phyloP scores from a whole-genome alignment of 1,284 basidiomycete species.

The Hemileia vastatrix region DNA sequence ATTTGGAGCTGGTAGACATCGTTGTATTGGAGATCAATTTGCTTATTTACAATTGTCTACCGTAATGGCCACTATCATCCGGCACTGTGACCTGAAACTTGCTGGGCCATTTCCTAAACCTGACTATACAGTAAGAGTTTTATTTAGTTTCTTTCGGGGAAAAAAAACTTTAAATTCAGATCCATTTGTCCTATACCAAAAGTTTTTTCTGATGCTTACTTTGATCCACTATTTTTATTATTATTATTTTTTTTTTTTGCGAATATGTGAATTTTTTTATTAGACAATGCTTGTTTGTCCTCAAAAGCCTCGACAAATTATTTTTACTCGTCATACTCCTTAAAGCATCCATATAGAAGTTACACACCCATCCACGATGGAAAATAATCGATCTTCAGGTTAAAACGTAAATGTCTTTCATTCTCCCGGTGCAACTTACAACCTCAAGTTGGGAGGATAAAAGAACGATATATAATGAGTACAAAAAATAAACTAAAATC shows the following conservation, averaged over 20 bases:
- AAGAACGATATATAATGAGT: too few species aligned
- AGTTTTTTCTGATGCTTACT: conserved; percentile 11
- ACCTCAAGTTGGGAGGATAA: too few species aligned
- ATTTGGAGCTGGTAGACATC: conserved; percentile 88
- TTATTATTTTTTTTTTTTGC: conserved; percentile 10
- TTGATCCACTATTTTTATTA: not conserved
- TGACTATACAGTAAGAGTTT: conserved; percentile 71
- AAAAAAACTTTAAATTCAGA: not conserved
- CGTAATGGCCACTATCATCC: conserved; percentile 68
- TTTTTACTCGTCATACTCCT: conserved; percentile 27
- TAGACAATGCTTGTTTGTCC: conserved; percentile 66
- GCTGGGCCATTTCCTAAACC: conserved; percentile 62
- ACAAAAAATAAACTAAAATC: too few species aligned
- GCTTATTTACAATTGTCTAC: conserved; percentile 89
- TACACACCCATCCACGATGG: too few species aligned
- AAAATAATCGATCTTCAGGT: too few species aligned
- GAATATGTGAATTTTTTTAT: too few species aligned
- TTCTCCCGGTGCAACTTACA: too few species aligned
- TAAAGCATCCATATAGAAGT: too few species aligned
- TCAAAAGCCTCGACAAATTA: conserved; percentile 50
- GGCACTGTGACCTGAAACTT: conserved; percentile 64
- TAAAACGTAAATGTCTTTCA: too few species aligned
- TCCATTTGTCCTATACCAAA: not conserved
- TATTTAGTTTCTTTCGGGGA: not conserved
- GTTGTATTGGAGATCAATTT: conserved; percentile 95